A percentile compares a stretch with the other conserved stretches of the same genome.
Evolutionary conservation across 1,284 basidiomycete species (phyloP).

Genomic region (Apiotrichum sp.): DNA sequence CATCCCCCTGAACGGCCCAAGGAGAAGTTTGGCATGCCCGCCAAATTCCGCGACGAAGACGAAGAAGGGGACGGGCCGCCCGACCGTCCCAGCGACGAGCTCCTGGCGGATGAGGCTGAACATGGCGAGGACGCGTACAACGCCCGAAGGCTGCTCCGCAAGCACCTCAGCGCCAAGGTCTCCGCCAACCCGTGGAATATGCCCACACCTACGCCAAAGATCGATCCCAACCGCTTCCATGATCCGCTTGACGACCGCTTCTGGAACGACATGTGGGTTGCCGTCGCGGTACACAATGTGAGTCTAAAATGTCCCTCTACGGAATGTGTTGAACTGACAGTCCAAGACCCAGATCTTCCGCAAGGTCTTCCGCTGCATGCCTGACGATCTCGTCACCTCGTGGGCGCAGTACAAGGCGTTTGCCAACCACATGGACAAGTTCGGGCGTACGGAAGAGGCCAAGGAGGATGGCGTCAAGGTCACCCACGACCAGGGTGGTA

Average conservation of each 20-base stretch:
- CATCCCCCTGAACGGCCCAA: constrained; percentile 16
- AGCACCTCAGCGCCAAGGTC: constrained; percentile 55
- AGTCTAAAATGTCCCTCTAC: neutral
- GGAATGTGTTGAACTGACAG: neutral
- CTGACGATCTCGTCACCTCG: constrained; percentile 82
- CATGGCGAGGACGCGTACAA: constrained; percentile 49
- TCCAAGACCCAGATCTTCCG: constrained; percentile 76
- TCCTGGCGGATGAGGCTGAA: constrained; percentile 42
- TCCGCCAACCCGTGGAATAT: constrained; percentile 49
- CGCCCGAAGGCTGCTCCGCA: constrained; percentile 54
- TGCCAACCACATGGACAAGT: constrained; percentile 62
- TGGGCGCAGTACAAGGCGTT: constrained; percentile 95
- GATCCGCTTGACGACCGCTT: constrained; percentile 80
- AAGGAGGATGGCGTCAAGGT: constrained; percentile 42
- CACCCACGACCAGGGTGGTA: constrained; percentile 47
- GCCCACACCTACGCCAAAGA: constrained; percentile 60
- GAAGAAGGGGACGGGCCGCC: constrained; percentile 42
- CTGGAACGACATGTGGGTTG: constrained; percentile 83
- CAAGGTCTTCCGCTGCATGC: constrained; percentile 85
- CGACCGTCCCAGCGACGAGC: constrained; percentile 21
- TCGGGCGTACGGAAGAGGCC: constrained; percentile 48
- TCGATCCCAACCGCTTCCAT: constrained; percentile 72
- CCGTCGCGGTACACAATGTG: constrained; percentile 68
- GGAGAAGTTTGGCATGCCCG: constrained; percentile 52
- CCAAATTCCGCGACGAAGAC: constrained; percentile 49